phyloP scores from a whole-genome alignment of 257 asterid species.

The Solanum rostratum region DNA sequence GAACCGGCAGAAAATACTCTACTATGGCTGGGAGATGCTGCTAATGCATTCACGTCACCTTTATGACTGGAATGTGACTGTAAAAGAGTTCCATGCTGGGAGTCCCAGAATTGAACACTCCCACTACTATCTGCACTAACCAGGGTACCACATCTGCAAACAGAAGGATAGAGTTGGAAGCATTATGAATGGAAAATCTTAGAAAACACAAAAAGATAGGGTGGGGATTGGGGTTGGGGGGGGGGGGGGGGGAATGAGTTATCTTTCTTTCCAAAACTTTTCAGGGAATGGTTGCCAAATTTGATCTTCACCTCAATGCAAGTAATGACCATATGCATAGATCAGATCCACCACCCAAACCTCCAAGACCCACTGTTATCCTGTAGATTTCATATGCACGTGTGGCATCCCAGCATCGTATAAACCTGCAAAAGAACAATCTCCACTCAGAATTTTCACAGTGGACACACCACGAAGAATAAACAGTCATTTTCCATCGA shows the following conservation, averaged over 20 bases:
- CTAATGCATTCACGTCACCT: constrained; percentile 89
- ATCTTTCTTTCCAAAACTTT: neutral
- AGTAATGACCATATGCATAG: constrained; percentile 84
- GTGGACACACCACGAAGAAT: neutral
- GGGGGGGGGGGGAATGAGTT: neutral
- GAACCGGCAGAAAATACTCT: constrained; percentile 91
- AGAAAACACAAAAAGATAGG: neutral
- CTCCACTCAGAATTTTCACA: constrained; percentile 1
- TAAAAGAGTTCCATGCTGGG: constrained; percentile 72
- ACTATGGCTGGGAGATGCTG: constrained; percentile 72
- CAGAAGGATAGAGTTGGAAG: neutral
- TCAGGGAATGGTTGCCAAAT: neutral
- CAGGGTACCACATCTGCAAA: constrained; percentile 44
- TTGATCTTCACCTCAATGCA: constrained; percentile 47
- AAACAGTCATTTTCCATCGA: neutral
- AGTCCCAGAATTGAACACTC: constrained; percentile 85
- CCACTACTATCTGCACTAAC: constrained; percentile 88
- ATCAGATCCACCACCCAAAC: constrained; percentile 51
- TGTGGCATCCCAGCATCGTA: constrained; percentile 85
- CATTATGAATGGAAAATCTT: neutral
- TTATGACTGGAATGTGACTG: constrained; percentile 82
- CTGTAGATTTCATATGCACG: constrained; percentile 56
- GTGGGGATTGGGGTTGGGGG: fast-evolving
- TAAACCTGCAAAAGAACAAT: constrained; percentile 36
- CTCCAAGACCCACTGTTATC: constrained; percentile 77